Base-by-base conservation (phyloP, 306 rosid species). In the Heteromeles arbutifolia region DNA sequence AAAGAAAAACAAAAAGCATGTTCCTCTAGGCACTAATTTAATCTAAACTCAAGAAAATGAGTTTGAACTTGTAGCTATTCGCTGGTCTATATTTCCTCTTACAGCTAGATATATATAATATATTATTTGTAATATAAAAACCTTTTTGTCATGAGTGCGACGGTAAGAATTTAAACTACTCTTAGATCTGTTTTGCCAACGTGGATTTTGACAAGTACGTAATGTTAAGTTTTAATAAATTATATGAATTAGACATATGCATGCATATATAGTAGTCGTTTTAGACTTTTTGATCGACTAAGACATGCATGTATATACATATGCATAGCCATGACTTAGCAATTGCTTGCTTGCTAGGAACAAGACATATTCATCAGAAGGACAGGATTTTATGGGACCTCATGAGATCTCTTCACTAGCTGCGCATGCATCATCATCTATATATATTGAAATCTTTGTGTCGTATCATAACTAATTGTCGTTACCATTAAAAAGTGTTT, bases 241-340 rank as follows among this genome's bases (percentile, higher is more conserved):
- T 48, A 15, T 48, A 15, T 48, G 53, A 45, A 45, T 14, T 45
- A 14, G 53, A 48, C 53, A 39, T 39, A 39, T 14, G 53, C 53
- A 48, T 48, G 53, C 53, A 4, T 48, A 4, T 48, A 15, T 48
- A 48, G 39, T 58, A 17, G 17, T 34, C 31, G 65, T 24, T 73
- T 34, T 58, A 73, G 26, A 73, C 67, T n/a, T 73, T 73, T 73
- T 37, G 12, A 57, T 64, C 63, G 72, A 71, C 66, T 4, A 25
- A 5, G 58, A 78, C 82, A 64, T 24, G 11, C 41, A 61, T 61
- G 29, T 19, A 57, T 48, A 57, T 22, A 14, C 34, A 12, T 59
- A 25, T 25, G 71, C 31, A 24, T 22, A 3, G 61, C 52, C 72
- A 12, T 18, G 37, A 34, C 48, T 48, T 13, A 45, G 18, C 18